A percentile compares a stretch with the other conserved stretches of the same genome.
phyloP scores from a whole-genome alignment of 2,329 filamentous ascomycete genomes.

The Penicillium griseofulvum region DNA sequence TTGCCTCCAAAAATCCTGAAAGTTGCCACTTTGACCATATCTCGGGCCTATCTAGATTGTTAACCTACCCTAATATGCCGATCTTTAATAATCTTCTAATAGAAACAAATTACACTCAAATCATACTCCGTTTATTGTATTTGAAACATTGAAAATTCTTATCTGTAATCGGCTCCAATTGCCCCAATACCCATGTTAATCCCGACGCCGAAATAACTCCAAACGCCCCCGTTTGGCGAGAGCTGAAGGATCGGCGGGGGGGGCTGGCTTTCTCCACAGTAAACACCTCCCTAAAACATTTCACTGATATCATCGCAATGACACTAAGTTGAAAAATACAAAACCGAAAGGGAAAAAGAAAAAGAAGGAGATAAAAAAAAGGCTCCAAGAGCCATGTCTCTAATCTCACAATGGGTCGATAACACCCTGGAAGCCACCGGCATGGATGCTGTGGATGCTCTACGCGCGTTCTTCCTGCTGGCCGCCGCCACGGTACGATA shows the following conservation, averaged over 20 bases:
- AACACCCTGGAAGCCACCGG: slow-evolving; percentile 12
- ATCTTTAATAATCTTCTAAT: too few relatives aligned
- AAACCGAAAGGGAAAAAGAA: not conserved
- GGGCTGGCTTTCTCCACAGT: slow-evolving; percentile 5
- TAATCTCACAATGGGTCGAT: slow-evolving; percentile 14
- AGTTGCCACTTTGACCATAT: not conserved
- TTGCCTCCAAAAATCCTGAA: not conserved
- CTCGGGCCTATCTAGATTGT: not conserved
- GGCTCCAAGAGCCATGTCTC: slow-evolving; percentile 3
- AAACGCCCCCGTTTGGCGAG: not conserved
- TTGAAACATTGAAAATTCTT: not conserved
- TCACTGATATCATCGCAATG: not conserved
- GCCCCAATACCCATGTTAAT: not conserved
- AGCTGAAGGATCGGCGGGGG: slow-evolving; percentile 3
- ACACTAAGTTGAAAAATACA: not conserved
- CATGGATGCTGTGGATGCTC: slow-evolving; percentile 27
- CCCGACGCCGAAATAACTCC: slow-evolving; percentile 2
- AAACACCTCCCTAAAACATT: slow-evolving; percentile 1
- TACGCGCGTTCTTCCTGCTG: slow-evolving; percentile 40
- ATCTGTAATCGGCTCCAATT: not conserved
- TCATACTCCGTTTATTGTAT: too few relatives aligned
- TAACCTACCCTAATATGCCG: too few relatives aligned
- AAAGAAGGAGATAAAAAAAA: not conserved
- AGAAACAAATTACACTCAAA: too few relatives aligned
- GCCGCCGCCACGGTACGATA: slow-evolving; percentile 39